Conservation (phyloP, 495 filamentous ascomycete genomes). For the Penicillium desertorum region DNA sequence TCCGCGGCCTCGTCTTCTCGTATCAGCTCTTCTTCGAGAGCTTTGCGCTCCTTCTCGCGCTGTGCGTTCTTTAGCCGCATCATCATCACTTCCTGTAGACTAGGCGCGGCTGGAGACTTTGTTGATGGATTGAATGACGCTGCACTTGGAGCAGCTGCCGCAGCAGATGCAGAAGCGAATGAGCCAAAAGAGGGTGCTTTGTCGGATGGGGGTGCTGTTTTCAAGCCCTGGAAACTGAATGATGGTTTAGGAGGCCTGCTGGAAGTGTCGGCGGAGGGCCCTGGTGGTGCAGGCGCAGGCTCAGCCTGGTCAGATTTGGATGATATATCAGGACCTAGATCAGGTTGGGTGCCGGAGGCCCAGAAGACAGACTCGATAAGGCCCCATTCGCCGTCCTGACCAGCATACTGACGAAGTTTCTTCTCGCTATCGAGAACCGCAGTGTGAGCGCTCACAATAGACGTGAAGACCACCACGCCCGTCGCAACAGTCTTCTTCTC, state of each 20-base stretch:
- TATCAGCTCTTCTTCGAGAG: constrained; percentile 55
- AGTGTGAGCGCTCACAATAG: constrained; percentile 60
- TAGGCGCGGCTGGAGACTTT: constrained; percentile 42
- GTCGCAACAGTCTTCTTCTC: constrained; percentile 56
- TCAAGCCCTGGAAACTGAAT: constrained; percentile 42
- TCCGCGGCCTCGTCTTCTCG: constrained; percentile 52
- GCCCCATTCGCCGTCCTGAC: constrained; percentile 41
- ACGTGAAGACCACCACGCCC: constrained; percentile 57
- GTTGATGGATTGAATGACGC: constrained; percentile 32
- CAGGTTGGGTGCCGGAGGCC: constrained; percentile 54
- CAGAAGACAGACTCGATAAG: constrained; percentile 56
- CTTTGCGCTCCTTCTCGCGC: constrained; percentile 53
- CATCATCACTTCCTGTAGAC: constrained; percentile 58
- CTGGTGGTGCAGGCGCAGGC: constrained; percentile 18
- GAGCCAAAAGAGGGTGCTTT: constrained; percentile 53
- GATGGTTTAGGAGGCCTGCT: constrained; percentile 21
- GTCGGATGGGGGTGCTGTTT: constrained; percentile 30
- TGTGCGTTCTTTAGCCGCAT: constrained; percentile 61
- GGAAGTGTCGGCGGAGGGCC: constrained; percentile 23
- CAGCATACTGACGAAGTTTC: constrained; percentile 31
- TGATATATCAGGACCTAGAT: constrained; percentile 31
- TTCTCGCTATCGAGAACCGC: constrained; percentile 56
- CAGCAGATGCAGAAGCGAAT: constrained; percentile 41
- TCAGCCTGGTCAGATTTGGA: constrained; percentile 15
- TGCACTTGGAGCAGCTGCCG: constrained; percentile 28